Conservation (phyloP, 2,329 filamentous ascomycete genomes). For the Aureobasidium mangrovei region DNA sequence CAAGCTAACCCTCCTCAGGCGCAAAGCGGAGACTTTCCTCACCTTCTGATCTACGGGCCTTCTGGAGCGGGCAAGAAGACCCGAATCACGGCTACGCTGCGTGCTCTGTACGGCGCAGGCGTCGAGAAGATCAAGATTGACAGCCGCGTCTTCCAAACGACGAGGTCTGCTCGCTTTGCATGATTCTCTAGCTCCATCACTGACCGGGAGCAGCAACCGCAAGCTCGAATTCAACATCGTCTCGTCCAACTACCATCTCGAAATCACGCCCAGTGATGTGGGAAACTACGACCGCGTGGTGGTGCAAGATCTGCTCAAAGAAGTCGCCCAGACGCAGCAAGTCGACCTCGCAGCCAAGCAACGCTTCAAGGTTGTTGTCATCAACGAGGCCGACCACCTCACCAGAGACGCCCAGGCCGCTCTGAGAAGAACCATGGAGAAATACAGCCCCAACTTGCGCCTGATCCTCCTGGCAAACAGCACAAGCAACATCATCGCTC, state of each 20-base stretch:
- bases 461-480: slow-evolving; percentile 90
- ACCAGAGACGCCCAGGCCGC: slow-evolving; percentile 93
- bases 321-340: slow-evolving; percentile 97
- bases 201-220: slow-evolving; percentile 55
- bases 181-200: background rate
- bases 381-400: slow-evolving; percentile 95
- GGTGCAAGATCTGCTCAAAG: slow-evolving; percentile 89
- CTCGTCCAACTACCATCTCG: slow-evolving; percentile 90
- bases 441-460: slow-evolving; percentile 91
- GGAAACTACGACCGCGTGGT: slow-evolving; percentile 95
- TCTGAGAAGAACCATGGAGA: slow-evolving; percentile 93
- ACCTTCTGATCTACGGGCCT: slow-evolving; percentile 92
- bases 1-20: slow-evolving; percentile 49
- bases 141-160: slow-evolving; percentile 90
- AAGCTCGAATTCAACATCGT: slow-evolving; percentile 99
- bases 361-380: slow-evolving; percentile 95
- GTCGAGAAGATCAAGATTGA: slow-evolving; percentile 99
- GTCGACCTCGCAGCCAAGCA: slow-evolving; percentile 89
- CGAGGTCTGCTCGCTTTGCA: slow-evolving; percentile 23
- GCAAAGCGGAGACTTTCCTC: slow-evolving; percentile 93
- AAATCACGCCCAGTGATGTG: slow-evolving; percentile 95
- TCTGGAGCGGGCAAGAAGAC: slow-evolving; percentile 98
- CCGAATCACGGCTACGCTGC: slow-evolving; percentile 86
- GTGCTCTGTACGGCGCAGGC: slow-evolving; percentile 88
- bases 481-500: slow-evolving; percentile 98